These are phyloP conservation scores for Pterocarpus macrocarpus DNA, from an alignment of 306 rosid genomes.

Conservation along the genomic window DNA sequence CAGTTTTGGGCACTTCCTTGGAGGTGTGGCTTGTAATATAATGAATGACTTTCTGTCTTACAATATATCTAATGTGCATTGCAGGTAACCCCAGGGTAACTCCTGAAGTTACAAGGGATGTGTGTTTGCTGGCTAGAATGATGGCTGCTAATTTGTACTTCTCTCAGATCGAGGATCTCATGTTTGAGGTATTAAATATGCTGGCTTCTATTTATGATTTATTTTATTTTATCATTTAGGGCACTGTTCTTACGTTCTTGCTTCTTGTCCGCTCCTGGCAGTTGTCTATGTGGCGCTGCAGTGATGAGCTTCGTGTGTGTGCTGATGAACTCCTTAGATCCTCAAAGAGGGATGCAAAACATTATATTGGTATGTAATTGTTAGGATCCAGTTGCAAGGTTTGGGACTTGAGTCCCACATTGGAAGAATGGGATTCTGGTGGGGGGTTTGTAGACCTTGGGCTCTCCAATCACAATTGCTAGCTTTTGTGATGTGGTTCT, in stretches of 20 bases:
- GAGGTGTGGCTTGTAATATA: neutral
- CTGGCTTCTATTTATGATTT: constrained; percentile 1
- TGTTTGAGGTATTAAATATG: constrained; percentile 79
- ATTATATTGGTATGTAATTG: constrained; percentile 71
- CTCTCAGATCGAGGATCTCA: constrained; percentile 92
- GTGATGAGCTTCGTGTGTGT: constrained; percentile 70
- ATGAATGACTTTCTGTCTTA: constrained; percentile 29
- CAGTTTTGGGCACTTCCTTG: neutral
- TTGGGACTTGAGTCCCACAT: no score
- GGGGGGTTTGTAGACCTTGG: no score
- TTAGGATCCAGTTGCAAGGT: no score
- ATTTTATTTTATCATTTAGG: constrained; percentile 1
- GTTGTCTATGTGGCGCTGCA: constrained; percentile 97
- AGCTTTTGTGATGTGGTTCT: no score
- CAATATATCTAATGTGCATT: constrained; percentile 41
- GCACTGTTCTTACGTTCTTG: constrained; percentile 4
- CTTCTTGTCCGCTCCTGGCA: constrained; percentile 37
- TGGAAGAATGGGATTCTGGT: no score
- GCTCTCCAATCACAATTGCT: no score
- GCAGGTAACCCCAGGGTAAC: constrained; percentile 95
- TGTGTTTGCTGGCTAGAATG: constrained; percentile 91
- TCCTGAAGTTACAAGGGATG: constrained; percentile 93
- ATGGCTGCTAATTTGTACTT: constrained; percentile 94
- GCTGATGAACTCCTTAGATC: constrained; percentile 74
- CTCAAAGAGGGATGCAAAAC: constrained; percentile 83